Percentiles rank a stretch among this genome's conserved stretches.
Evolutionary conservation across 2,329 filamentous ascomycete genomes (phyloP).

Genomic region (Fusarium chuoi): DNA sequence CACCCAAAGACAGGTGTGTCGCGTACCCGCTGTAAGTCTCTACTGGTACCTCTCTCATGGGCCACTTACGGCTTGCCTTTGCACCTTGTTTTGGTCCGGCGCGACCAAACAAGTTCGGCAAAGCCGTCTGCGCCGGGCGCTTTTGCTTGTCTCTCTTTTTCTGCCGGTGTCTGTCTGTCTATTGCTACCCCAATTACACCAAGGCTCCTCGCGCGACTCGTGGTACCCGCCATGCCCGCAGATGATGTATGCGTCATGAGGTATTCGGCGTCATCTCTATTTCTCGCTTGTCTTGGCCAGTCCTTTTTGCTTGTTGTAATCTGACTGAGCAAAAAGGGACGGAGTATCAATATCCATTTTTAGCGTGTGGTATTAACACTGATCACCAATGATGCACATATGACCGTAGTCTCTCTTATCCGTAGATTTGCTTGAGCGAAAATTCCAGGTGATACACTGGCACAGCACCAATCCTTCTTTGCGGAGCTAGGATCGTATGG

Average conservation of each 20-base stretch:
- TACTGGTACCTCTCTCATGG: constrained; percentile 45
- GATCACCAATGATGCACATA: constrained; percentile 35
- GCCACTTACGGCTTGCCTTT: constrained; percentile 42
- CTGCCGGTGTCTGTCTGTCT: constrained; percentile 21
- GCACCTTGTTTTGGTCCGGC: constrained; percentile 43
- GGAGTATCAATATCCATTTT: not conserved
- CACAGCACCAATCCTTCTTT: constrained; percentile 25
- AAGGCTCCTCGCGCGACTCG: constrained; percentile 31
- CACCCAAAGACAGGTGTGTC: constrained; percentile 50
- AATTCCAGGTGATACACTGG: constrained; percentile 38
- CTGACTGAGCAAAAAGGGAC: not conserved
- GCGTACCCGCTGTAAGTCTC: constrained; percentile 52
- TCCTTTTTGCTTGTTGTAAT: constrained; percentile 12
- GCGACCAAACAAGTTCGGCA: constrained; percentile 42
- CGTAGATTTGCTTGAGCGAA: constrained; percentile 4
- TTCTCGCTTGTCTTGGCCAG: constrained; percentile 13
- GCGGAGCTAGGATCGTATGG: constrained; percentile 29
- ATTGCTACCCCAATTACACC: constrained; percentile 26
- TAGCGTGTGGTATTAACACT: not conserved
- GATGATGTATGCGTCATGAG: constrained; percentile 41
- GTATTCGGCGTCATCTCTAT: constrained; percentile 30
- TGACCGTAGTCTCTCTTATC: constrained; percentile 23
- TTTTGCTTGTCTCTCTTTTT: constrained; percentile 32
- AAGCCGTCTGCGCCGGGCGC: constrained; percentile 33
- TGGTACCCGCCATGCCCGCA: constrained; percentile 43